Percentiles rank a stretch among this genome's conserved stretches.
These are phyloP conservation scores for Rhizopogon vesiculosus DNA, from an alignment of 768 basidiomycete species.

Conservation along the genomic window DNA sequence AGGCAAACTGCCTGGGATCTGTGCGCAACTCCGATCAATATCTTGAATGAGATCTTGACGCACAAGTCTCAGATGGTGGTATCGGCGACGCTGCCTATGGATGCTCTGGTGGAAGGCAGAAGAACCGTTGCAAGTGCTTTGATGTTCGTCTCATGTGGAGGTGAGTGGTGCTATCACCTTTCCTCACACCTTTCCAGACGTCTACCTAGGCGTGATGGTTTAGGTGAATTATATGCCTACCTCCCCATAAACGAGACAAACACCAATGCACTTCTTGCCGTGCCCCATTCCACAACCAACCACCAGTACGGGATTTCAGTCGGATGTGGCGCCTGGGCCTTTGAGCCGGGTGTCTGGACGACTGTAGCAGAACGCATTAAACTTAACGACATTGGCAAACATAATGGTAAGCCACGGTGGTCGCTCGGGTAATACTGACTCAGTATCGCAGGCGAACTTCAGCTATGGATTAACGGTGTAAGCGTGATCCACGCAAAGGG, in stretches of 20 bases:
- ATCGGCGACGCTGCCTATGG: slow-evolving; percentile 52
- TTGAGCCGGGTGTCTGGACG: slow-evolving; percentile 56
- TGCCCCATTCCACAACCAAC: slow-evolving; percentile 50
- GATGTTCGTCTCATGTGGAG: slow-evolving; percentile 74
- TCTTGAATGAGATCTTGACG: neutral
- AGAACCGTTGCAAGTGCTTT: slow-evolving; percentile 63
- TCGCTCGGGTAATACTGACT: neutral
- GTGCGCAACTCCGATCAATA: slow-evolving; percentile 33
- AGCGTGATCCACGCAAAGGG: slow-evolving; percentile 48
- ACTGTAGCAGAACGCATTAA: slow-evolving; percentile 62
- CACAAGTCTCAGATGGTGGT: slow-evolving; percentile 42
- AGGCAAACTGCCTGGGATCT: slow-evolving; percentile 72
- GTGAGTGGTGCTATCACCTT: slow-evolving; percentile 23
- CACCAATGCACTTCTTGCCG: slow-evolving; percentile 32
- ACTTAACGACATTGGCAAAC: slow-evolving; percentile 55
- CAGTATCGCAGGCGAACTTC: slow-evolving; percentile 47
- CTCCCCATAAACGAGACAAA: slow-evolving; percentile 50
- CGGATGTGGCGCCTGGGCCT: slow-evolving; percentile 59
- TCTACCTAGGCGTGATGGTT: slow-evolving; percentile 38
- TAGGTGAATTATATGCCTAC: slow-evolving; percentile 69
- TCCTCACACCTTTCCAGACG: neutral
- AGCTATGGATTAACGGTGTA: slow-evolving; percentile 59
- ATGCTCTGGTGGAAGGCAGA: slow-evolving; percentile 65
- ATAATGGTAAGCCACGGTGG: slow-evolving; percentile 44
- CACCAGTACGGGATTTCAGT: slow-evolving; percentile 62